These are phyloP conservation scores for Platanthera zijinensis DNA, from an alignment of 106 monocot species.

Conservation along the genomic window DNA sequence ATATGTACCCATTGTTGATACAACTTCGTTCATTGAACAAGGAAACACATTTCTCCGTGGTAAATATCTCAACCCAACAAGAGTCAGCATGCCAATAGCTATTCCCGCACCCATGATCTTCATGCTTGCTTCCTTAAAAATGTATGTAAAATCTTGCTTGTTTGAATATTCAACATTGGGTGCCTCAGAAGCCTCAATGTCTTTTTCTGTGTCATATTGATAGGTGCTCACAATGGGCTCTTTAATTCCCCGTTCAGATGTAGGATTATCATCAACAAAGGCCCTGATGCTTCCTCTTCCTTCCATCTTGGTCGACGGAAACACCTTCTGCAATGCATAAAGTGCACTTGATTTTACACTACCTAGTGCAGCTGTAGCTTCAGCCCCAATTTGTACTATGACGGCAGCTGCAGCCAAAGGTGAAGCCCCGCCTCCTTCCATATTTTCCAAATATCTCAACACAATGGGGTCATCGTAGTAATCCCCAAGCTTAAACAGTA, in stretches of 20 bases:
- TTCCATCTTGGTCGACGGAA: slow-evolving; percentile 36
- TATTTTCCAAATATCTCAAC: slow-evolving; percentile 64
- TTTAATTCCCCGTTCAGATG: slow-evolving; percentile 10
- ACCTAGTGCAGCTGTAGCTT: slow-evolving; percentile 64
- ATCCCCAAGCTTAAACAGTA: slow-evolving; percentile 62
- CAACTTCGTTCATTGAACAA: slow-evolving; percentile 24
- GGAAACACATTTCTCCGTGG: slow-evolving; percentile 30
- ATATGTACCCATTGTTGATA: slow-evolving; percentile 30
- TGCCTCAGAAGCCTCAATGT: slow-evolving; percentile 17
- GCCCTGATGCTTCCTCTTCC: slow-evolving; percentile 16
- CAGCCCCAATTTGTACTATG: slow-evolving; percentile 70
- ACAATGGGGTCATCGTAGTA: slow-evolving; percentile 89
- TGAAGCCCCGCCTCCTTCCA: slow-evolving; percentile 57
- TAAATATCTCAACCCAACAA: slow-evolving; percentile 46
- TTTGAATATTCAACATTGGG: slow-evolving; percentile 15
- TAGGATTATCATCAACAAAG: slow-evolving; percentile 5
- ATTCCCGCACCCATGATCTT: slow-evolving; percentile 66
- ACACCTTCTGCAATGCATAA: slow-evolving; percentile 64
- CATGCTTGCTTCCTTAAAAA: slow-evolving; percentile 39
- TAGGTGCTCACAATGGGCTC: neutral
- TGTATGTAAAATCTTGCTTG: slow-evolving; percentile 22
- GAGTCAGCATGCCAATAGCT: slow-evolving; percentile 47
- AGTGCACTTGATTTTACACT: slow-evolving; percentile 67
- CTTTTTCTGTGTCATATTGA: slow-evolving; percentile 9
- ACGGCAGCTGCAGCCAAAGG: slow-evolving; percentile 88